These are phyloP conservation scores for Crithidia fasciculata DNA, from an alignment of 208 protist genomes.

Conservation along the genomic window DNA sequence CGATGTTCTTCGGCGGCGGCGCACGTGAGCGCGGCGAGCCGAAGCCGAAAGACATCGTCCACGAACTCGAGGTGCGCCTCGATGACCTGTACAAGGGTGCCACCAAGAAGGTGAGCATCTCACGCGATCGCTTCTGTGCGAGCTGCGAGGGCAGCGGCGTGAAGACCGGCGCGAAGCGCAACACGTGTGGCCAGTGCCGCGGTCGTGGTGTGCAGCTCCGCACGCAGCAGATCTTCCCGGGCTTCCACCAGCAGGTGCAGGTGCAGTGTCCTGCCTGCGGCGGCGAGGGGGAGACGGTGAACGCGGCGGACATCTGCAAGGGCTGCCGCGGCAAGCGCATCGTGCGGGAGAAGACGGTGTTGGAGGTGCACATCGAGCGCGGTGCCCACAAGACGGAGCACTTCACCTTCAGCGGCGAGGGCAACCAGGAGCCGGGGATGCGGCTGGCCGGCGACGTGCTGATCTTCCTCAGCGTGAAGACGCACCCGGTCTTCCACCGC, in stretches of 20 bases:
- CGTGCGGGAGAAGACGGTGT: slow-evolving; percentile 90
- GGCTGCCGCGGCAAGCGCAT: slow-evolving; percentile 93
- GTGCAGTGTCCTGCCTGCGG: slow-evolving; percentile 89
- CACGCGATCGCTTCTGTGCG: slow-evolving; percentile 73
- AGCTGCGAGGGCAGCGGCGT: slow-evolving; percentile 73
- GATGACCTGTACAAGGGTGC: slow-evolving; percentile 98
- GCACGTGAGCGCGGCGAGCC: slow-evolving; percentile 58
- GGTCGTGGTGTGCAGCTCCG: slow-evolving; percentile 91
- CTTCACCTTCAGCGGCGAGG: slow-evolving; percentile 95
- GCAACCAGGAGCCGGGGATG: slow-evolving; percentile 90
- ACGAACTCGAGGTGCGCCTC: slow-evolving; percentile 92
- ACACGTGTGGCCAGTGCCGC: slow-evolving; percentile 87
- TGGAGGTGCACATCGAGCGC: slow-evolving; percentile 96
- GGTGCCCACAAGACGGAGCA: slow-evolving; percentile 94
- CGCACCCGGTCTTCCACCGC: slow-evolving; percentile 93
- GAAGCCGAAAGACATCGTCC: slow-evolving; percentile 95
- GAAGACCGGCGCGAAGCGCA: slow-evolving; percentile 47
- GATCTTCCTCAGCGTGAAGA: slow-evolving; percentile 93
- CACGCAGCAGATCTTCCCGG: slow-evolving; percentile 93
- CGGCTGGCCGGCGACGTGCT: slow-evolving; percentile 95
- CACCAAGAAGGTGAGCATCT: slow-evolving; percentile 91
- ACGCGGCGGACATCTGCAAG: slow-evolving; percentile 91
- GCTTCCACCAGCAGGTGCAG: slow-evolving; percentile 94
- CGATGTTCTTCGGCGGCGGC: slow-evolving; percentile 88
- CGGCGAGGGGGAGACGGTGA: slow-evolving; percentile 83